These are phyloP conservation scores for Coemansia sp. DNA, from an alignment of 371 early-diverging fungal genomes.

Conservation along the genomic window DNA sequence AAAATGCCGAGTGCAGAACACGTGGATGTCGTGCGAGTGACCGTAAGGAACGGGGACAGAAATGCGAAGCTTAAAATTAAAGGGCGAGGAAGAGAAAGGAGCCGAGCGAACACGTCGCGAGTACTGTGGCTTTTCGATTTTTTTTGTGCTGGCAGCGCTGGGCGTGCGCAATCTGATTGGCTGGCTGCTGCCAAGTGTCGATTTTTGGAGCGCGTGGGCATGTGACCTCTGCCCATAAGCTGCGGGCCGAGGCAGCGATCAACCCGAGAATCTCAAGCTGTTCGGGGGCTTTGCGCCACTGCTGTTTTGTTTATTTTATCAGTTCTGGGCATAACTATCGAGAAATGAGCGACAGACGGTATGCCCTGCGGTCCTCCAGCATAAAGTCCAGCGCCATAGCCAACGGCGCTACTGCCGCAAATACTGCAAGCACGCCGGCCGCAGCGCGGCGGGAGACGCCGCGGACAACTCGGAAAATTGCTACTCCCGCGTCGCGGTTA, in stretches of 20 bases:
- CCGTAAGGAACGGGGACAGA: too few relatives aligned
- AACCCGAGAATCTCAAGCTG: not conserved
- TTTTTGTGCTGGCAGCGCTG: slow-evolving; percentile 1
- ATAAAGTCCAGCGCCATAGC: not conserved
- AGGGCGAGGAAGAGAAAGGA: slow-evolving; percentile 1
- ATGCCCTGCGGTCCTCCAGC: slow-evolving; percentile 2
- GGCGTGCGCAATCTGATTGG: slow-evolving; percentile 2
- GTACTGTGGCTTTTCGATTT: not conserved
- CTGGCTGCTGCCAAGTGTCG: not conserved
- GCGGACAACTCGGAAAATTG: slow-evolving; percentile 3
- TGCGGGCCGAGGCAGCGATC: not conserved
- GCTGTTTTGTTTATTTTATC: not conserved
- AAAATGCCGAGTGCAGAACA: not conserved
- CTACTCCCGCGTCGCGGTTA: slow-evolving; percentile 10
- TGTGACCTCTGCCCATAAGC: not conserved
- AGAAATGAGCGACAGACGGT: slow-evolving; percentile 1
- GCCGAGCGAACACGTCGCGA: not conserved
- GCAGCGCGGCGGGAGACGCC: slow-evolving; percentile 1
- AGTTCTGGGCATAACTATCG: not conserved
- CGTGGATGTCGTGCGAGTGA: too few relatives aligned
- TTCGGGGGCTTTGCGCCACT: not conserved
- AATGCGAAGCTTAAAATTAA: not conserved
- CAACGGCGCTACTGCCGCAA: not conserved
- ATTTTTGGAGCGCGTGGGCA: not conserved
- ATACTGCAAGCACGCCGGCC: not conserved